A percentile compares a stretch with the other conserved stretches of the same genome.
These are phyloP conservation scores for Solanum tacnaense DNA, from an alignment of 257 asterid species.

Conservation along the genomic window DNA sequence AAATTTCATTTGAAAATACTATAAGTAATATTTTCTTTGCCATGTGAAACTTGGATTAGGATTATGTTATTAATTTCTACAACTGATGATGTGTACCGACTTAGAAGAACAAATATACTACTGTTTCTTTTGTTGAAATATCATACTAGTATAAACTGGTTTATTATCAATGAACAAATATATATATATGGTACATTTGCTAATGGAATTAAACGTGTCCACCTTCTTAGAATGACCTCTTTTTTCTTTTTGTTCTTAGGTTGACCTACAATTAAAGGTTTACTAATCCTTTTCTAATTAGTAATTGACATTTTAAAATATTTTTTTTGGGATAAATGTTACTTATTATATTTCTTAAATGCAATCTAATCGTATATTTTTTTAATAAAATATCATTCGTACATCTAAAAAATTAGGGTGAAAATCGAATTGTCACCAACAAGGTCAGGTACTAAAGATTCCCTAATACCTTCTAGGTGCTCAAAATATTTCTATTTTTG, in stretches of 20 bases:
- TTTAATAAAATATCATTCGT: neutral
- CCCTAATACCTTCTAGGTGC: too few species aligned
- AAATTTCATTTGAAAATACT: neutral
- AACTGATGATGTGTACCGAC: neutral
- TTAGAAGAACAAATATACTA: neutral
- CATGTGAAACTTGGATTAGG: neutral
- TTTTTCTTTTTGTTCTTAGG: neutral
- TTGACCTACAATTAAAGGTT: neutral
- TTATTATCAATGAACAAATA: neutral
- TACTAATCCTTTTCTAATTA: neutral
- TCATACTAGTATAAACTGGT: neutral
- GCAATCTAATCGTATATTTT: neutral
- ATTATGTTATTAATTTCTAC: neutral
- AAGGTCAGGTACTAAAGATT: too few species aligned
- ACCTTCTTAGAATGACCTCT: neutral
- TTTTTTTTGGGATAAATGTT: neutral
- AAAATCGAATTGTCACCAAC: too few species aligned
- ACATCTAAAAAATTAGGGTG: rapidly evolving
- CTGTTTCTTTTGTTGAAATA: neutral
- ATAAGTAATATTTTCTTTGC: neutral
- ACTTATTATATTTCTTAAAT: neutral
- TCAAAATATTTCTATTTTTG: neutral
- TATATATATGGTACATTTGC: neutral
- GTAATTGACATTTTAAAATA: neutral
- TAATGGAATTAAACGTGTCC: neutral